Conservation (phyloP, 2,329 filamentous ascomycete species). For the Stenocarpella maydis region DNA sequence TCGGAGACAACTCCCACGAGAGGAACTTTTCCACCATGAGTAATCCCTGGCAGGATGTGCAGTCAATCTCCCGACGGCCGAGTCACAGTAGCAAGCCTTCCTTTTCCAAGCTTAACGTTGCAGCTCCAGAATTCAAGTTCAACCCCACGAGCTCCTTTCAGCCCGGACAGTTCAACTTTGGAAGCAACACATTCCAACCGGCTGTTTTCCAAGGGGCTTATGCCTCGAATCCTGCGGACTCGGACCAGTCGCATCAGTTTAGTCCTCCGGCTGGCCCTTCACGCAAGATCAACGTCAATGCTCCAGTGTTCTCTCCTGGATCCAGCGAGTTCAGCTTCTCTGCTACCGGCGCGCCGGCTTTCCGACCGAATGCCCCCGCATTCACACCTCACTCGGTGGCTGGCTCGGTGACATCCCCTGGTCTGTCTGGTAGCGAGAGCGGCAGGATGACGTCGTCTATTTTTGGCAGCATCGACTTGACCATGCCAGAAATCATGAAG, state of each 20-base stretch:
- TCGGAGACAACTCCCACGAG: constrained; percentile 58
- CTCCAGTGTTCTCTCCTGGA: constrained; percentile 75
- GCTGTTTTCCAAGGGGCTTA: constrained; percentile 53
- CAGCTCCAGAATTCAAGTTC: constrained; percentile 89
- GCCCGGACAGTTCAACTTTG: constrained; percentile 60
- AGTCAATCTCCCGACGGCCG: constrained; percentile 52
- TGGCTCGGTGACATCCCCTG: constrained; percentile 56
- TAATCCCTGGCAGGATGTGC: constrained; percentile 69
- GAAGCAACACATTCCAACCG: constrained; percentile 57
- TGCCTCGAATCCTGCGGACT: constrained; percentile 45
- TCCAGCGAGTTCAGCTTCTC: constrained; percentile 74
- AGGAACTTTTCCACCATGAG: constrained; percentile 63
- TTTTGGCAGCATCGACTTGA: constrained; percentile 74
- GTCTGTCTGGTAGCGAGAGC: constrained; percentile 55
- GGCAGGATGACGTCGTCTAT: constrained; percentile 60
- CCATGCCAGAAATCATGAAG: constrained; percentile 68
- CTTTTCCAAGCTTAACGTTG: constrained; percentile 84
- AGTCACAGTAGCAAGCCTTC: constrained; percentile 76
- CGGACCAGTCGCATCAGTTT: constrained; percentile 50
- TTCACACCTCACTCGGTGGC: constrained; percentile 71
- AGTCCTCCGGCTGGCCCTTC: constrained; percentile 50
- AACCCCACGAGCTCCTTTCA: constrained; percentile 63
- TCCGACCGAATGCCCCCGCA: constrained; percentile 78
- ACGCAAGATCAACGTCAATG: constrained; percentile 72
- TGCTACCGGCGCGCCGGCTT: constrained; percentile 62